Base-by-base conservation (phyloP, 768 basidiomycete genomes). In the Scleroderma bovista region DNA sequence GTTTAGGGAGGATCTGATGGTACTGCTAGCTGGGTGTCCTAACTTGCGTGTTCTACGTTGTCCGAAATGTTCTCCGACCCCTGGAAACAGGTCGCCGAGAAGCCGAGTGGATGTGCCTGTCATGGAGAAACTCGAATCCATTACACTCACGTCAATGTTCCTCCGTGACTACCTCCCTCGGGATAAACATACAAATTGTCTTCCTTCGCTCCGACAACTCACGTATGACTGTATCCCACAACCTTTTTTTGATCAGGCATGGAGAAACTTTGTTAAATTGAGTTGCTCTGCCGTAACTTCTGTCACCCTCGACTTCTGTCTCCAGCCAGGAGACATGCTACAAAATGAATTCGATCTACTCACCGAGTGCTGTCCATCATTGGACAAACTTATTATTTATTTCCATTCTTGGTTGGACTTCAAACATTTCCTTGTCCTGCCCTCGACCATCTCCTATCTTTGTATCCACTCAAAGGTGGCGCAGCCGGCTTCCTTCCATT, bases 211-310 rank as follows among this genome's bases (percentile, higher is more conserved):
- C 34, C 57, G 64, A 32, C 59, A 61, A 36, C 63, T 66, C 26
- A 61, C 57, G 11, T 64, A 66, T n/a, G 64, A 64, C 33, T 64
- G 64, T 40, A 64, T 61, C 20, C 64, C 64, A 4, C 64, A 60
- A 2, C 62, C 63, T 17, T 64, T 63, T 44, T 57, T 61, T 19
- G 62, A 62, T 16, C 26, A 55, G n/a, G 53, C 54, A n/a, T 64
- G 64, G 63, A 63, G 55, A 43, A 56, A 52, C 22, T 64, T 66
- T 23, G 41, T 66, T 33, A 57, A 50, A 44, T 32, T 53, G 34
- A 66, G 55, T 36, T 64, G 63, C 47, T 52, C 55, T 24, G 61
- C 57, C 46, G 54, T 64, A 23, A 64, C 64, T 15, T 61, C 50
- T 31, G 57, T 66, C 34, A 55, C 54, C 11, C 57, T 66, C 23